Percentiles rank a stretch among this genome's conserved stretches.
Conservation (phyloP, 768 basidiomycete genomes). For the Crepidotus variabilis region DNA sequence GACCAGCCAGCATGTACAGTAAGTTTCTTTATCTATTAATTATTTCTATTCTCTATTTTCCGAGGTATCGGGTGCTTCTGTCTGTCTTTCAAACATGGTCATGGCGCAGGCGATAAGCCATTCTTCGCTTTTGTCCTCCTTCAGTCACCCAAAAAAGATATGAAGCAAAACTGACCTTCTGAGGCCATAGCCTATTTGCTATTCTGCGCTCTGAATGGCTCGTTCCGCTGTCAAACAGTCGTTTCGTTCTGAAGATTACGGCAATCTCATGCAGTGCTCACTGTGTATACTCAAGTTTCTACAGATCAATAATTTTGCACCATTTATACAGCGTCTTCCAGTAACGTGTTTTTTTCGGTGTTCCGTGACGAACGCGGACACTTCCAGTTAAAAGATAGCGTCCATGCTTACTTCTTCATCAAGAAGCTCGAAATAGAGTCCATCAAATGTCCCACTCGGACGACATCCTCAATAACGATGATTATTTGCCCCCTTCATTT, state of each 20-base stretch:
- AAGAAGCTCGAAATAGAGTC: too few relatives aligned
- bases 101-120: conserved; percentile 28
- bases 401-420: too few relatives aligned
- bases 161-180: conserved; percentile 59
- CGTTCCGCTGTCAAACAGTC: conserved; percentile 67
- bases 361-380: too few relatives aligned
- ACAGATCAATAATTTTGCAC: neutral
- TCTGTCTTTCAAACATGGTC: neutral
- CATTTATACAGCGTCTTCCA: neutral
- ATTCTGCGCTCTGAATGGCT: conserved; percentile 39
- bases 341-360: too few relatives aligned
- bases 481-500: too few relatives aligned
- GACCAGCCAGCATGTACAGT: too few relatives aligned
- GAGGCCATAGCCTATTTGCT: conserved; percentile 17
- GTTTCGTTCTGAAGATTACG: neutral
- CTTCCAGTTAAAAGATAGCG: too few relatives aligned
- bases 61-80: neutral
- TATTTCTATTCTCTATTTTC: neutral
- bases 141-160: conserved; percentile 40
- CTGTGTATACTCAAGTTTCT: neutral
- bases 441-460: too few relatives aligned
- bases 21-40: neutral
- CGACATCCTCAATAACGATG: too few relatives aligned
- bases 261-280: neutral
- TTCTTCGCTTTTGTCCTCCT: conserved; percentile 34